Percentiles rank a stretch among this genome's conserved stretches.
These are phyloP conservation scores for Takakia lepidozioides DNA, from an alignment of 225 moss, liverwort and hornwort genomes.

Conservation along the genomic window DNA sequence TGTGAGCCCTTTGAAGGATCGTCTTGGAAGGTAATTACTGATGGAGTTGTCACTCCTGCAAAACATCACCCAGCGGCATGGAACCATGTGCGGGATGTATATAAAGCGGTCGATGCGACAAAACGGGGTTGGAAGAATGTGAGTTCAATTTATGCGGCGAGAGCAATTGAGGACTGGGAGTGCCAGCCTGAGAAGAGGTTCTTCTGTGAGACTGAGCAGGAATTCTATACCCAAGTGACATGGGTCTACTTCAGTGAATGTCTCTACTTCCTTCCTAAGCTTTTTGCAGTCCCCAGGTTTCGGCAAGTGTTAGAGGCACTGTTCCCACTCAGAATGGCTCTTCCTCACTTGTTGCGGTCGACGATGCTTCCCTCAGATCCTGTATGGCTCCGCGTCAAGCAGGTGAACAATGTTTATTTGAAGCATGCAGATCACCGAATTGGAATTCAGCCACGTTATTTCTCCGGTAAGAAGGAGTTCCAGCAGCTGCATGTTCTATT, in stretches of 20 bases:
- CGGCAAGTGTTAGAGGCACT: constrained; percentile 27
- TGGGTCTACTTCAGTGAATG: constrained; percentile 46
- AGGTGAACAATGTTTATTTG: constrained; percentile 38
- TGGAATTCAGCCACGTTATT: constrained; percentile 45
- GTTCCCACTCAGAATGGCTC: constrained; percentile 33
- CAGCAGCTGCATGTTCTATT: constrained; percentile 8
- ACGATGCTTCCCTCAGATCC: constrained; percentile 31
- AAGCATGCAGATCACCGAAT: constrained; percentile 21
- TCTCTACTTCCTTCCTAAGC: constrained; percentile 40
- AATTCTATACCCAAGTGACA: constrained; percentile 19
- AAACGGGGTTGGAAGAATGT: constrained; percentile 5
- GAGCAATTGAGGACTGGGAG: constrained; percentile 21
- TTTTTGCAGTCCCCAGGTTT: constrained; percentile 35
- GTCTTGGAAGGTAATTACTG: constrained; percentile 22
- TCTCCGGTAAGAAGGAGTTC: constrained; percentile 24
- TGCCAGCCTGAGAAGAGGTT: constrained; percentile 42
- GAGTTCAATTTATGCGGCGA: constrained; percentile 11
- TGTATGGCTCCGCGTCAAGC: constrained; percentile 34
- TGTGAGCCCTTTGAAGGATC: constrained; percentile 59
- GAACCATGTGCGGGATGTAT: constrained; percentile 10
- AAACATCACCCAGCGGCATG: constrained; percentile 10
- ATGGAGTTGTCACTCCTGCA: constrained; percentile 11
- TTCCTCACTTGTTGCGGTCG: constrained; percentile 30
- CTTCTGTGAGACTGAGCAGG: constrained; percentile 39
- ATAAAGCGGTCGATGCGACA: background rate